These are phyloP conservation scores for Bryoerythrophyllum caledonicum DNA, from an alignment of 225 moss, liverwort and hornwort species.

Conservation along the genomic window DNA sequence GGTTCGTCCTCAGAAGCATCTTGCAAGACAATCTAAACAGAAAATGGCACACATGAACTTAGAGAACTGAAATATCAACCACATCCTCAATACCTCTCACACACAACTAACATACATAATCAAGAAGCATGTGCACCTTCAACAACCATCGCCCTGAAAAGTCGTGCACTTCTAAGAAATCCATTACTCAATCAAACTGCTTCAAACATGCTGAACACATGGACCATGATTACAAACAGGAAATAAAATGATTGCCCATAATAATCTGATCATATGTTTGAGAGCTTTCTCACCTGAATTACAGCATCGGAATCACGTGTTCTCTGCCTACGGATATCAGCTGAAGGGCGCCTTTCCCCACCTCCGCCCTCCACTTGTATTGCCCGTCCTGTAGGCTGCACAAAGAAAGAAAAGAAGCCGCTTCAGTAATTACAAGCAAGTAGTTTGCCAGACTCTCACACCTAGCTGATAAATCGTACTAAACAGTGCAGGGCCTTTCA, in stretches of 20 bases:
- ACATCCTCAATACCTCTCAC: slow-evolving; percentile 4
- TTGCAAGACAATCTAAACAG: slow-evolving; percentile 86
- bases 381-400: slow-evolving; percentile 94
- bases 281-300: slow-evolving; percentile 60
- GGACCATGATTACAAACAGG: background rate
- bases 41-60: slow-evolving; percentile 4
- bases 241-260: background rate
- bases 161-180: slow-evolving; percentile 2
- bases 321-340: slow-evolving; percentile 97
- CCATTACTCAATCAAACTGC: slow-evolving; percentile 11
- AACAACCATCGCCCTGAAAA: slow-evolving; percentile 18
- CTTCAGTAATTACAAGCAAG: slow-evolving; percentile 3
- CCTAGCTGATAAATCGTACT: background rate
- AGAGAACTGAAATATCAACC: slow-evolving; percentile 10
- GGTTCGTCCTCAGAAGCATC: slow-evolving; percentile 86
- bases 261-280: slow-evolving; percentile 2
- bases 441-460: background rate
- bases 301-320: slow-evolving; percentile 99
- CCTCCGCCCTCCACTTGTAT: slow-evolving; percentile 99
- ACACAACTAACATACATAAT: background rate
- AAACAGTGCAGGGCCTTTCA: background rate
- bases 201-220: slow-evolving; percentile 12
- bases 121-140: background rate
- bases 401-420: slow-evolving; percentile 13
- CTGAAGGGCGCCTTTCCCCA: slow-evolving; percentile 95